phyloP scores from a whole-genome alignment of 768 basidiomycete genomes.

The Suillus lakei region DNA sequence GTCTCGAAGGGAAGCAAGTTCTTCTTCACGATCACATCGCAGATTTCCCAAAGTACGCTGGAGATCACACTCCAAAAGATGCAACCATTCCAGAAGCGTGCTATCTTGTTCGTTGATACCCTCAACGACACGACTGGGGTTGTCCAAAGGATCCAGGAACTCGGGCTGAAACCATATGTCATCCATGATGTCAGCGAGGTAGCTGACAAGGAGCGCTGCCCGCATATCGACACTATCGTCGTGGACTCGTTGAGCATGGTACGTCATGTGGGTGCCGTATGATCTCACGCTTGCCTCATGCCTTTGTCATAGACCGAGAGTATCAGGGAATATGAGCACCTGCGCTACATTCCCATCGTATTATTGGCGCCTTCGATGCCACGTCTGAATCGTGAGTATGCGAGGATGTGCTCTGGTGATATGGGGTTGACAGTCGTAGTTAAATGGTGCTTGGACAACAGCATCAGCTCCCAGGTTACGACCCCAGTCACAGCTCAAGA shows the following conservation, averaged over 20 bases:
- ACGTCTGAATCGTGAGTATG: slow-evolving; percentile 69
- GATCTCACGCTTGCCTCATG: slow-evolving; percentile 21
- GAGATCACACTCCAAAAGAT: slow-evolving; percentile 80
- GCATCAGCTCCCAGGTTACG: slow-evolving; percentile 93
- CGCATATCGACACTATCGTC: slow-evolving; percentile 93
- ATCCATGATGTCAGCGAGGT: slow-evolving; percentile 83
- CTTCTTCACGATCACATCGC: slow-evolving; percentile 95
- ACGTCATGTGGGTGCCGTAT: slow-evolving; percentile 38
- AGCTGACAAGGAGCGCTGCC: slow-evolving; percentile 77
- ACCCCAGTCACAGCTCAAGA: slow-evolving; percentile 89
- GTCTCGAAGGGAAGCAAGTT: slow-evolving; percentile 92
- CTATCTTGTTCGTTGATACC: slow-evolving; percentile 92
- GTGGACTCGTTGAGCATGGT: slow-evolving; percentile 89
- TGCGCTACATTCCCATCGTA: slow-evolving; percentile 96
- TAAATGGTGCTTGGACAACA: slow-evolving; percentile 97
- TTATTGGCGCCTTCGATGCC: slow-evolving; percentile 82
- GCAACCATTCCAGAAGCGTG: slow-evolving; percentile 84
- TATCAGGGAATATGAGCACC: slow-evolving; percentile 89
- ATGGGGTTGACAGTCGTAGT: slow-evolving; percentile 47
- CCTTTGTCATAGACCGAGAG: slow-evolving; percentile 69
- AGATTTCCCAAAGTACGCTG: slow-evolving; percentile 75
- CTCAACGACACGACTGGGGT: slow-evolving; percentile 77
- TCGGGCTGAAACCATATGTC: slow-evolving; percentile 78
- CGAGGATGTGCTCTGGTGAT: slow-evolving; percentile 9
- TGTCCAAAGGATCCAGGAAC: slow-evolving; percentile 73